Percentiles rank a stretch among this genome's conserved stretches.
Conservation (phyloP, 176 grass and related monocot species). For the Lolium perenne region DNA sequence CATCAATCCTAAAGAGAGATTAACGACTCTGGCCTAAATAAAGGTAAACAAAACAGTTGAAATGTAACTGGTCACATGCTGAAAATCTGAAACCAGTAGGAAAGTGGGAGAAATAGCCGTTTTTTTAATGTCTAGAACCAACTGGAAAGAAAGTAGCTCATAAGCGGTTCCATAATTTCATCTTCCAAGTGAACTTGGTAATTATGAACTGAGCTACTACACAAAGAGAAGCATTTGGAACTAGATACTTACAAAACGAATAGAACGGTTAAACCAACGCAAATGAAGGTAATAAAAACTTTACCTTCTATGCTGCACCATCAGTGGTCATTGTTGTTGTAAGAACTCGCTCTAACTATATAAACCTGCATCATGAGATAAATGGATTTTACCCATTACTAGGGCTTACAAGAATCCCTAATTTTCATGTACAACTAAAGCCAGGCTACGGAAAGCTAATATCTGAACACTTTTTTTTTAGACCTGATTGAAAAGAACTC, state of each 20-base stretch:
- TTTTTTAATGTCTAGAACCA: no score
- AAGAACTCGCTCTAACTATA: conserved; percentile 75
- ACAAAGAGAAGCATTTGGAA: not conserved
- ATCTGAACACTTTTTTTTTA: not conserved
- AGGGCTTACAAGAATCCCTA: not conserved
- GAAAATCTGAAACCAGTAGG: not conserved
- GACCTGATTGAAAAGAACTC: no score
- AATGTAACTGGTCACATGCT: not conserved
- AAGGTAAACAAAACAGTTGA: not conserved
- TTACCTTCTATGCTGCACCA: conserved; percentile 34
- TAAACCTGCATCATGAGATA: conserved; percentile 57
- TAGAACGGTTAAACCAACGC: not conserved
- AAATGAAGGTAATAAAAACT: not conserved
- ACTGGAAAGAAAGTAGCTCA: no score
- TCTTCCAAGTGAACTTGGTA: not conserved
- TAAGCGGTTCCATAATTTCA: not conserved
- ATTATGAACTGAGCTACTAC: not conserved
- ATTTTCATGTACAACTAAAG: not conserved
- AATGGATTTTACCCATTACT: not conserved
- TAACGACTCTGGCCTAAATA: not conserved
- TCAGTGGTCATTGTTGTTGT: conserved; percentile 50
- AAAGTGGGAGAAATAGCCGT: not conserved
- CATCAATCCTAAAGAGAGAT: no score
- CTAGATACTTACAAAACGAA: not conserved
- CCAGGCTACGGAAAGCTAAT: not conserved